A percentile compares a stretch with the other conserved stretches of the same genome.
Conservation (phyloP, 768 basidiomycete genomes). For the Amanita pseudoporphyria region DNA sequence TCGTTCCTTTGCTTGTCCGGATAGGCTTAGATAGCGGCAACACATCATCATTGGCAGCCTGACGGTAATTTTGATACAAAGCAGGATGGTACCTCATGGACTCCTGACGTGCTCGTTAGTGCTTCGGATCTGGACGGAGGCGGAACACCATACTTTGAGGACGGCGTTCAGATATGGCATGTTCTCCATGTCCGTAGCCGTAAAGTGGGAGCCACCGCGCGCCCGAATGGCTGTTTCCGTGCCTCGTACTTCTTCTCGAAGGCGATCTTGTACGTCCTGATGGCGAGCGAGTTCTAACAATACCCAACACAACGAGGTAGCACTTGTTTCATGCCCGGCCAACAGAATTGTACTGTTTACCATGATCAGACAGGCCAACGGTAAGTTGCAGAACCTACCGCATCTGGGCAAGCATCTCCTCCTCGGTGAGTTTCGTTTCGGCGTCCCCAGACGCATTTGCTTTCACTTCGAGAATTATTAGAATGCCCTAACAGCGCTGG, state of each 20-base stretch:
- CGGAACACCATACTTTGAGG: conserved; percentile 27
- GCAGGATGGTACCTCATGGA: conserved; percentile 46
- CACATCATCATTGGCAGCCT: conserved; percentile 41
- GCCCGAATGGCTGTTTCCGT: conserved; percentile 24
- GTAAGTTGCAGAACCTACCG: conserved; percentile 13
- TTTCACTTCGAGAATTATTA: conserved; percentile 22
- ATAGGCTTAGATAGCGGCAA: conserved; percentile 51
- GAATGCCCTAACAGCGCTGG: conserved; percentile 3
- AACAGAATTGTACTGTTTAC: conserved; percentile 31
- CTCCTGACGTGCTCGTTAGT: conserved; percentile 23
- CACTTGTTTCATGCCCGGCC: conserved; percentile 53
- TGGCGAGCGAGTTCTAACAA: conserved; percentile 52
- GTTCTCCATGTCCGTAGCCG: no score
- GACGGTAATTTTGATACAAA: conserved; percentile 41
- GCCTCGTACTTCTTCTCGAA: conserved; percentile 50
- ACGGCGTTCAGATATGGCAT: conserved; percentile 39
- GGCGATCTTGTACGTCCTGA: conserved; percentile 45
- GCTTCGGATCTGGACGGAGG: background rate
- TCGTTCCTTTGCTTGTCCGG: conserved; percentile 30
- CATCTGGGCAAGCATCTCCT: conserved; percentile 33
- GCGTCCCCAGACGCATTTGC: conserved; percentile 33
- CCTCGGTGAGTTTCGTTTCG: conserved; percentile 24
- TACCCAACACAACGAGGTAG: conserved; percentile 50
- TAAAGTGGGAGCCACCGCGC: conserved; percentile 30
- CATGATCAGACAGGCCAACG: background rate